These are phyloP conservation scores for Hibiscus trionum DNA, from an alignment of 345 rosid species.

Conservation along the genomic window DNA sequence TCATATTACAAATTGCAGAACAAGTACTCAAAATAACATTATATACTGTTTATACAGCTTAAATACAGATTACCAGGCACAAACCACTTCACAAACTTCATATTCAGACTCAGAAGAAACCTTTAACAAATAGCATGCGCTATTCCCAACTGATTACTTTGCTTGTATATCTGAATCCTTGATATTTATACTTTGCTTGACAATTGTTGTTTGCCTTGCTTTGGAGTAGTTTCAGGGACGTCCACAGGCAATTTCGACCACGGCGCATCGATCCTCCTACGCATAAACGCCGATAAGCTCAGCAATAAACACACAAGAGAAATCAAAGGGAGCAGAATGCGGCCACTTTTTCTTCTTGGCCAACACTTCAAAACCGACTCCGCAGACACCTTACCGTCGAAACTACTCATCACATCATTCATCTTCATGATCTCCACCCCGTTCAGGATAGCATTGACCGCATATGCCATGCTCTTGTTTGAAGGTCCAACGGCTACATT, in stretches of 20 bases:
- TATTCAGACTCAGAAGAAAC: no score
- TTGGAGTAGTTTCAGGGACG: slow-evolving; percentile 25
- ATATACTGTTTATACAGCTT: no score
- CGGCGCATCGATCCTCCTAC: slow-evolving; percentile 30
- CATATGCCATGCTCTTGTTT: slow-evolving; percentile 31
- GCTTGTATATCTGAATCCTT: no score
- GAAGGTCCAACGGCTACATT: slow-evolving; percentile 71
- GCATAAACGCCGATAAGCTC: slow-evolving; percentile 38
- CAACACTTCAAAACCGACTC: slow-evolving; percentile 44
- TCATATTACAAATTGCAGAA: no score
- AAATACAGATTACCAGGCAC: no score
- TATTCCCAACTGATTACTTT: no score
- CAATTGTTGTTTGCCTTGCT: slow-evolving; percentile 21
- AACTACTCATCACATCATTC: slow-evolving; percentile 79
- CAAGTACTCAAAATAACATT: no score
- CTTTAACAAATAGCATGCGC: no score
- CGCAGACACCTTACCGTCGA: slow-evolving; percentile 47
- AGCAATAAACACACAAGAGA: slow-evolving; percentile 57
- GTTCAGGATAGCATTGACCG: slow-evolving; percentile 64
- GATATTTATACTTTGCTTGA: slow-evolving; percentile 15
- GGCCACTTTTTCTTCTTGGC: slow-evolving; percentile 30
- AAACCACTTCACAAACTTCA: no score
- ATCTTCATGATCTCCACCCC: slow-evolving; percentile 90
- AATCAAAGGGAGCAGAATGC: slow-evolving; percentile 38
- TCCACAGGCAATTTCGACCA: slow-evolving; percentile 63